A percentile compares a stretch with the other conserved stretches of the same genome.
phyloP scores from a whole-genome alignment of 768 basidiomycete species.

The Russula emetica region DNA sequence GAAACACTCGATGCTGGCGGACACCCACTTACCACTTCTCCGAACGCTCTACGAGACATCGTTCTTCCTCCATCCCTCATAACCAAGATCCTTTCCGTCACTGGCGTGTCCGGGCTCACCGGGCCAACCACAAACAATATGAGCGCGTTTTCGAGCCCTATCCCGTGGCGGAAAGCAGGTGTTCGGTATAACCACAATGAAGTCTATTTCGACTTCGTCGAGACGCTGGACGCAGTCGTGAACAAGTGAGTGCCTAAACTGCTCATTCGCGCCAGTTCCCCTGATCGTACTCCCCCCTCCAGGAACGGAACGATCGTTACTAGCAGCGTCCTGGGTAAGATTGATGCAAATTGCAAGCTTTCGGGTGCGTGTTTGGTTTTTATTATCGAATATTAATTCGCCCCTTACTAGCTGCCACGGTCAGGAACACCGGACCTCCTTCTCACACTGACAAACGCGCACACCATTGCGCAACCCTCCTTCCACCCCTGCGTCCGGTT shows the following conservation, averaged over 20 bases:
- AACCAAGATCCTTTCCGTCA: constrained; percentile 44
- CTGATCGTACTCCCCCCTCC: neutral
- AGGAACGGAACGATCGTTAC: constrained; percentile 67
- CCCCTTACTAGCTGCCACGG: neutral
- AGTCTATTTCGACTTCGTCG: constrained; percentile 86
- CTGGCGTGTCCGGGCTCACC: constrained; percentile 42
- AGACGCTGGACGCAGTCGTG: constrained; percentile 74
- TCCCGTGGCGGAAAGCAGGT: constrained; percentile 89
- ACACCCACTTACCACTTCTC: constrained; percentile 85
- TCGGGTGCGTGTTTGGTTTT: constrained; percentile 49
- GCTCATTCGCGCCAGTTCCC: neutral
- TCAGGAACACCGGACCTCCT: constrained; percentile 85
- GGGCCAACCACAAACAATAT: constrained; percentile 32
- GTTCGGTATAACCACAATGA: constrained; percentile 84
- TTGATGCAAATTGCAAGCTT: constrained; percentile 72
- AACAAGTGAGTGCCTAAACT: constrained; percentile 53
- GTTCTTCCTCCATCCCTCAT: constrained; percentile 88
- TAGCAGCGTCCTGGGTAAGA: constrained; percentile 67
- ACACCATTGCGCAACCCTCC: constrained; percentile 51
- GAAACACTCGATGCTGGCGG: constrained; percentile 94
- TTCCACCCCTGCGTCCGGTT: constrained; percentile 94
- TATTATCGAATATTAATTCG: neutral
- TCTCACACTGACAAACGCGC: constrained; percentile 56
- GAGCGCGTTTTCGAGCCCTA: constrained; percentile 75
- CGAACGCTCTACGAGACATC: constrained; percentile 87